phyloP scores from a whole-genome alignment of 306 rosid genomes.

The Comarum palustre region DNA sequence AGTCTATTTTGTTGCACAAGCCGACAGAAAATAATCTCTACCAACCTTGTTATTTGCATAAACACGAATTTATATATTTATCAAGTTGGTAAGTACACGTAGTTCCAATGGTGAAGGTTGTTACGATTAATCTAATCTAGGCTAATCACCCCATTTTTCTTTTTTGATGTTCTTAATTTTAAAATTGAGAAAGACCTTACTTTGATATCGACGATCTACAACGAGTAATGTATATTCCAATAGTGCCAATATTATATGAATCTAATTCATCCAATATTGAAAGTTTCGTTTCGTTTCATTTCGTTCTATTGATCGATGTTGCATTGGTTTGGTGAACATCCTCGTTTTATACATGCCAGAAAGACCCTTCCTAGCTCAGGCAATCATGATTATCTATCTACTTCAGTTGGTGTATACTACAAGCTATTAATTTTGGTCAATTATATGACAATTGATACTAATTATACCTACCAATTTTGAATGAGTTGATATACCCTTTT shows the following conservation, averaged over 20 bases:
- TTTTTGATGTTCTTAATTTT: not conserved
- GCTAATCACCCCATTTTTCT: constrained; percentile 3
- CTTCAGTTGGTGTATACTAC: not conserved
- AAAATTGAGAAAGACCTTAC: not conserved
- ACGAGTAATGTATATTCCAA: not conserved
- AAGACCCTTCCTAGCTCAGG: not conserved
- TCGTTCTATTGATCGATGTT: not conserved
- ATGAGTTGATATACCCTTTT: constrained; percentile 8
- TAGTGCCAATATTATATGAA: not conserved
- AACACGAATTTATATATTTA: constrained; percentile 20
- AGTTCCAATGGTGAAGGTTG: constrained; percentile 33
- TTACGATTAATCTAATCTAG: constrained; percentile 17
- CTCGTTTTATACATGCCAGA: not conserved
- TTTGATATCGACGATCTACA: not conserved
- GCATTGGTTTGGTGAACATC: not conserved
- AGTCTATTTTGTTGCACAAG: not conserved
- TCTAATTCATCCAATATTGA: not conserved
- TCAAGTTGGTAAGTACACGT: constrained; percentile 21
- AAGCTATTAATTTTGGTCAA: not conserved
- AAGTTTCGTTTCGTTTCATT: not conserved
- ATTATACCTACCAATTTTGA: not conserved
- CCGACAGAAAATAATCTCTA: constrained; percentile 1
- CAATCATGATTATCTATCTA: constrained; percentile 4
- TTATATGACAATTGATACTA: not conserved
- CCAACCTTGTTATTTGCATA: constrained; percentile 22